Percentiles rank a stretch among this genome's conserved stretches.
Evolutionary conservation across 345 rosid genomes (phyloP).

Genomic region (Salix viminalis): DNA sequence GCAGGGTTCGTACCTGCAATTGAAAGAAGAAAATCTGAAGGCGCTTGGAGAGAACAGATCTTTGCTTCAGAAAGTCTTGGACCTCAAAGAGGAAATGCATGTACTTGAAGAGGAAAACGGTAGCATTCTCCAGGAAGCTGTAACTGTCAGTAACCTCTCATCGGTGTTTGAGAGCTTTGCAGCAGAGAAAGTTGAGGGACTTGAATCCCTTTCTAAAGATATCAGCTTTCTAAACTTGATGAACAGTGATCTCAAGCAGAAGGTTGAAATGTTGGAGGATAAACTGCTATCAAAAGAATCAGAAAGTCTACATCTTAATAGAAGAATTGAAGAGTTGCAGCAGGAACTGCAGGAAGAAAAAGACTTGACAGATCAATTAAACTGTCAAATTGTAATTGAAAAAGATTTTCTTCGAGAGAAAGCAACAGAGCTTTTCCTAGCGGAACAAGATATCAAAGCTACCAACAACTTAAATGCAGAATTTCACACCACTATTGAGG

Average conservation of each 20-base stretch:
- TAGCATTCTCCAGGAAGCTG: constrained; percentile 44
- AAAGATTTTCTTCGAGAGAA: constrained; percentile 56
- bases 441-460: constrained; percentile 62
- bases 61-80: constrained; percentile 41
- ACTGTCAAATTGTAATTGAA: constrained; percentile 43
- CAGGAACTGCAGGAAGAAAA: constrained; percentile 50
- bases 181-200: constrained; percentile 50
- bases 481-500: constrained; percentile 52
- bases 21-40: constrained; percentile 50
- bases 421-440: constrained; percentile 55
- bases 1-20: constrained; percentile 43
- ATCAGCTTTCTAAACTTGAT: constrained; percentile 30
- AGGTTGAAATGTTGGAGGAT: constrained; percentile 42
- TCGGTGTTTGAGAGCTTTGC: constrained; percentile 49
- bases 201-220: constrained; percentile 42
- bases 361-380: constrained; percentile 54
- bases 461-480: constrained; percentile 49
- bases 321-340: constrained; percentile 45
- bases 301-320: constrained; percentile 40
- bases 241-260: constrained; percentile 43
- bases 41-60: constrained; percentile 40
- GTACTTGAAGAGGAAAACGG: constrained; percentile 57
- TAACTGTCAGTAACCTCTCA: constrained; percentile 44
- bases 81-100: constrained; percentile 42
- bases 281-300: constrained; percentile 45